Percentiles rank a stretch among this genome's conserved stretches.
phyloP scores from a whole-genome alignment of 1,284 basidiomycete genomes.

The Puccinia hordei region DNA sequence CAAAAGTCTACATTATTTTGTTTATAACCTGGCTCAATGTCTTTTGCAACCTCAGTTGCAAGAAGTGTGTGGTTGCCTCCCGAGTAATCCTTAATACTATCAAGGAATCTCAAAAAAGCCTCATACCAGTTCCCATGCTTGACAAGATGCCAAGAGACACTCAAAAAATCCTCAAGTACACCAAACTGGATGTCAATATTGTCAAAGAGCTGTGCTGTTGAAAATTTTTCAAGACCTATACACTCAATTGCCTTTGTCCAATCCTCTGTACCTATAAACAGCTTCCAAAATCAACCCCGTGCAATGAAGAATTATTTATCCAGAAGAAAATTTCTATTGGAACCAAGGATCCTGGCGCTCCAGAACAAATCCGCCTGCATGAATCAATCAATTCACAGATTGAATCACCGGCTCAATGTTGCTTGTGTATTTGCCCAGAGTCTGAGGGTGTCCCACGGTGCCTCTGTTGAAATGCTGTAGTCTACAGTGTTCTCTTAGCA shows the following conservation, averaged over 20 bases:
- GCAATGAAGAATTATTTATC: too few species aligned
- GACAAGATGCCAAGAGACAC: background rate
- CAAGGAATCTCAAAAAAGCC: constrained; percentile 1
- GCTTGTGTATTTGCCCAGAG: too few species aligned
- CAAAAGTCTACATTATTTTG: too few species aligned
- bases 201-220: background rate
- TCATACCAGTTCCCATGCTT: background rate
- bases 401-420: too few species aligned
- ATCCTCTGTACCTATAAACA: background rate
- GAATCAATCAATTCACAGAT: too few species aligned
- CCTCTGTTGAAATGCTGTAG: too few species aligned
- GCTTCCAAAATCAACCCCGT: background rate
- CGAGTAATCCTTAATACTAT: background rate
- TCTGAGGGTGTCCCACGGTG: too few species aligned
- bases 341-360: constrained; percentile 1
- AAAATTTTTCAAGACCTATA: background rate
- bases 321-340: too few species aligned
- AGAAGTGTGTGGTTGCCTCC: background rate
- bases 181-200: background rate
- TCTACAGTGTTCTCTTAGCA: too few species aligned
- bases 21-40: too few species aligned
- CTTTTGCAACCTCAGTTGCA: constrained; percentile 12
- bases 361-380: too few species aligned
- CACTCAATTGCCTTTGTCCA: background rate
- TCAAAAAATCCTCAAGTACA: background rate